A percentile compares a stretch with the other conserved stretches of the same genome.
These are phyloP conservation scores for Salix caprea DNA, from an alignment of 345 rosid species.

Conservation along the genomic window DNA sequence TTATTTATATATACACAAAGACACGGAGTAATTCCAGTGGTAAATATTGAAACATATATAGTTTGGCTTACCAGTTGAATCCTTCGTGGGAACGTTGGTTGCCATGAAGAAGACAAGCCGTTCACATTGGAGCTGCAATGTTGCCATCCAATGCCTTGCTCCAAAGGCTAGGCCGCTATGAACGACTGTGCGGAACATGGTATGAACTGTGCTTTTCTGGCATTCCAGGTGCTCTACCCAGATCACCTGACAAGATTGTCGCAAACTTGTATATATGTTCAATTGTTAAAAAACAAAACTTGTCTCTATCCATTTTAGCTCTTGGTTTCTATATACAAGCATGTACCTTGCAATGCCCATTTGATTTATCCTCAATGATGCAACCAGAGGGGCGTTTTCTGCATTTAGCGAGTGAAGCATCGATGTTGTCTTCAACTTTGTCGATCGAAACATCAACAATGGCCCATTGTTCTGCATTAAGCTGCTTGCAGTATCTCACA, in stretches of 20 bases:
- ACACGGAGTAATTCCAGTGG: background rate
- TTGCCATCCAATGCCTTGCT: conserved; percentile 86
- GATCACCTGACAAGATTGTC: conserved; percentile 48
- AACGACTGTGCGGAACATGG: conserved; percentile 68
- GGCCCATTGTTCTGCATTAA: conserved; percentile 85
- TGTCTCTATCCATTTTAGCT: background rate
- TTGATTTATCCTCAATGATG: conserved; percentile 84
- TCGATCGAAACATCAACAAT: conserved; percentile 83
- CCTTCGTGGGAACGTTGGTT: conserved; percentile 96
- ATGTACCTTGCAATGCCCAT: conserved; percentile 84
- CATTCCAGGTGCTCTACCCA: conserved; percentile 97
- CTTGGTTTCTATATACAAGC: no score
- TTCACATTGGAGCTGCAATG: conserved; percentile 85
- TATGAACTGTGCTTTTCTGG: conserved; percentile 63
- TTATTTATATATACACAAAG: background rate
- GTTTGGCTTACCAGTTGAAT: conserved; percentile 60
- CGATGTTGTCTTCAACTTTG: conserved; percentile 75
- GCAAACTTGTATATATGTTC: background rate
- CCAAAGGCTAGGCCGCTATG: conserved; percentile 90
- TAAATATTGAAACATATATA: background rate
- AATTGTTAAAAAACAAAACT: background rate
- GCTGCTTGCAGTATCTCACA: conserved; percentile 71
- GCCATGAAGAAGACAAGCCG: conserved; percentile 98
- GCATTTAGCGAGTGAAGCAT: conserved; percentile 78
- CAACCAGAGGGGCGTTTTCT: conserved; percentile 95